phyloP scores from a whole-genome alignment of 306 rosid species.

The Begonia fuchsioides region DNA sequence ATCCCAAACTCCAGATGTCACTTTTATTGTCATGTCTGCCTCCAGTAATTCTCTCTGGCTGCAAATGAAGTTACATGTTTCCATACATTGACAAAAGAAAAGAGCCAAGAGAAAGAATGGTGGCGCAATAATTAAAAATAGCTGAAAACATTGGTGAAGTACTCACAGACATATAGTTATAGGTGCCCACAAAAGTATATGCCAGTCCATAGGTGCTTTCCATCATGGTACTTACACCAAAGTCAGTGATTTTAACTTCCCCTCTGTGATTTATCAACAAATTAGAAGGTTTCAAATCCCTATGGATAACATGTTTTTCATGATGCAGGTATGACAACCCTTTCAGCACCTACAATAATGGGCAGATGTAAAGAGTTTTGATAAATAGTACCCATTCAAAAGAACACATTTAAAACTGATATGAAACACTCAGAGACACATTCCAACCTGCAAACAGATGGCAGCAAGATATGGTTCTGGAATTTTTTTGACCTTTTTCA shows the following conservation, averaged over 20 bases:
- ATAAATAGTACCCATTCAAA: neutral
- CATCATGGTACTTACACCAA: slow-evolving; percentile 95
- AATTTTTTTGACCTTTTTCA: slow-evolving; percentile 70
- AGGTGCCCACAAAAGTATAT: slow-evolving; percentile 86
- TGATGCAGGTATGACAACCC: slow-evolving; percentile 92
- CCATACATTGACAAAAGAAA: no score
- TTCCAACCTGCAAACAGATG: slow-evolving; percentile 74
- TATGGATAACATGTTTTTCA: slow-evolving; percentile 76
- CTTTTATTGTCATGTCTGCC: slow-evolving; percentile 61
- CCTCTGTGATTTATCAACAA: slow-evolving; percentile 80
- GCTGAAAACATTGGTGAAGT: slow-evolving; percentile 3
- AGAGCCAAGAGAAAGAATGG: neutral
- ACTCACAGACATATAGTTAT: slow-evolving; percentile 98
- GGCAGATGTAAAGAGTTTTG: slow-evolving; percentile 8
- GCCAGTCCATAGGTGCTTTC: slow-evolving; percentile 89
- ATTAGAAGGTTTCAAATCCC: slow-evolving; percentile 94
- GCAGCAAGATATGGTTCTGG: slow-evolving; percentile 73
- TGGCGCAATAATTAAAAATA: neutral
- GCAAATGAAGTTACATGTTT: slow-evolving; percentile 18
- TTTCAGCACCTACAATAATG: slow-evolving; percentile 57
- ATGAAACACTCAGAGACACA: slow-evolving; percentile 5
- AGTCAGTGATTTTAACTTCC: slow-evolving; percentile 95
- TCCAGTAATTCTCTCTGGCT: slow-evolving; percentile 94
- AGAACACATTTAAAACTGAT: neutral
- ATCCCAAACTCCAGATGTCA: slow-evolving; percentile 97